Percentiles rank a stretch among this genome's conserved stretches.
These are phyloP conservation scores for Suaeda aralocaspica DNA, from an alignment of 148 eudicot species.

Conservation along the genomic window DNA sequence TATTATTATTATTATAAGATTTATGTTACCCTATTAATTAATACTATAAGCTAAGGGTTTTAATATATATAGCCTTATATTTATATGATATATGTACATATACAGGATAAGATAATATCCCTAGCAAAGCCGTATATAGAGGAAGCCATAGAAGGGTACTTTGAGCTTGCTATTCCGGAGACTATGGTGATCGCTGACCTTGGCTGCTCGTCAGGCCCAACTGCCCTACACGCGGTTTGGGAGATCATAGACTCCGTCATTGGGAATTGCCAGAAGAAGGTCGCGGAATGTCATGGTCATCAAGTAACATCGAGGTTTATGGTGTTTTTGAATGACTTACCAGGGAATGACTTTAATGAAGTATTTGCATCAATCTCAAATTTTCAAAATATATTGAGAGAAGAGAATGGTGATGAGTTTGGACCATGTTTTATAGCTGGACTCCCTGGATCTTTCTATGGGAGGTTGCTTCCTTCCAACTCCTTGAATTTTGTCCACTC, in stretches of 20 bases:
- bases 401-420: conserved; percentile 28
- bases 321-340: conserved; percentile 61
- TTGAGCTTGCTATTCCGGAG: conserved; percentile 4
- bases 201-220: conserved; percentile 71
- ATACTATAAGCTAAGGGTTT: no score
- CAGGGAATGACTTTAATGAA: conserved; percentile 62
- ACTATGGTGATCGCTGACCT: conserved; percentile 57
- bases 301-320: conserved; percentile 36
- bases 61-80: no score
- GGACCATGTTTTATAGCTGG: conserved; percentile 44
- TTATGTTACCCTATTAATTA: no score
- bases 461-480: conserved; percentile 45
- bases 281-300: neutral
- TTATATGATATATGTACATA: no score
- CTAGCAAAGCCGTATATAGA: conserved; percentile 34
- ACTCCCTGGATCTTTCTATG: conserved; percentile 58
- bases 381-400: conserved; percentile 23
- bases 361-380: conserved; percentile 36
- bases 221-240: conserved; percentile 30
- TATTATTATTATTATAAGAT: no score
- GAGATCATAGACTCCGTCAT: conserved; percentile 30
- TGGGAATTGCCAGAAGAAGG: conserved; percentile 3
- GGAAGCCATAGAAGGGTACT: conserved; percentile 35
- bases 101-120: conserved; percentile 49
- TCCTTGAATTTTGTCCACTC: conserved; percentile 69